A percentile compares a stretch with the other conserved stretches of the same genome.
Evolutionary conservation across 176 grass and related monocot species (phyloP).

Genomic region (Aegilops tauschii): DNA sequence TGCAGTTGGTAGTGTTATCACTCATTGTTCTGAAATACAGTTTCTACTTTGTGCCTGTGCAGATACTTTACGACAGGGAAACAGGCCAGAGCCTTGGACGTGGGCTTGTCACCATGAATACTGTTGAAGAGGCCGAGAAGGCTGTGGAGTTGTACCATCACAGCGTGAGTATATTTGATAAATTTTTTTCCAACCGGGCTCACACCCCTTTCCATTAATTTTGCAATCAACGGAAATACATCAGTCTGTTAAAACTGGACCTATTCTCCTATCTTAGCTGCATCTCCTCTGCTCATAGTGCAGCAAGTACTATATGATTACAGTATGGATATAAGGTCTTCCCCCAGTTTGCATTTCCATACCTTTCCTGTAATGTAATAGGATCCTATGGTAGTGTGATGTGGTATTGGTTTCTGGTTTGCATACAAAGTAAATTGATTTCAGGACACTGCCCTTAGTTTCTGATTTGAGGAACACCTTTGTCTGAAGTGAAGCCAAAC

Average conservation of each 20-base stretch:
- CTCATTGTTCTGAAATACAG: neutral
- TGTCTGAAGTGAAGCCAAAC: neutral
- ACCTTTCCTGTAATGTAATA: neutral
- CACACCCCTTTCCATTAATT: too few species aligned
- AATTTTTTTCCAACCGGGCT: too few species aligned
- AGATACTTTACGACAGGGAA: neutral
- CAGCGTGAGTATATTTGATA: slow-evolving; percentile 45
- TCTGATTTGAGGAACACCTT: neutral
- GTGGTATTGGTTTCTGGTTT: neutral
- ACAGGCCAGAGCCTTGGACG: neutral
- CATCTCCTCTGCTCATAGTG: too few species aligned
- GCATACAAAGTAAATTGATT: neutral
- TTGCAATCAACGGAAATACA: too few species aligned
- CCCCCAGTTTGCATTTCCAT: neutral
- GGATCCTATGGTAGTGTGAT: neutral
- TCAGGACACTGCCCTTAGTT: neutral
- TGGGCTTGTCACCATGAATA: neutral
- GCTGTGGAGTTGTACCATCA: slow-evolving; percentile 39
- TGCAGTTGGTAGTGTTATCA: neutral
- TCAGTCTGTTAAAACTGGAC: too few species aligned
- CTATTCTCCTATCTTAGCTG: too few species aligned
- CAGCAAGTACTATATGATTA: too few species aligned
- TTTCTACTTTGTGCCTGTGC: neutral
- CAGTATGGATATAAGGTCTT: neutral
- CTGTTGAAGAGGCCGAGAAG: neutral